These are phyloP conservation scores for Apiospora marii DNA, from an alignment of 2,329 filamentous ascomycete species.

Conservation along the genomic window DNA sequence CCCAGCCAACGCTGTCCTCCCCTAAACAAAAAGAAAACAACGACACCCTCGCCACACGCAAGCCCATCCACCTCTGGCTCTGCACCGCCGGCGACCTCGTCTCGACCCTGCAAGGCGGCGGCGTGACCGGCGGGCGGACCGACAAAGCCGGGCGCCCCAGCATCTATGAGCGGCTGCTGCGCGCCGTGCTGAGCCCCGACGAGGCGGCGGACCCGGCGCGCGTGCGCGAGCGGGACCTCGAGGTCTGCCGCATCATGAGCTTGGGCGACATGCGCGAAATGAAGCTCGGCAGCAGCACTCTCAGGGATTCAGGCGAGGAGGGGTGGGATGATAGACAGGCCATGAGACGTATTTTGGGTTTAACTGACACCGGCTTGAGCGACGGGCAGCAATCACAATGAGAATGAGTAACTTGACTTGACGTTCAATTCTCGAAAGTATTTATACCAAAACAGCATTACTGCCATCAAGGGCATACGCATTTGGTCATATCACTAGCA, in stretches of 20 bases:
- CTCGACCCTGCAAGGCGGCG: not conserved
- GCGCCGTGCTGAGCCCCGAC: not conserved
- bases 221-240: not conserved
- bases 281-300: not conserved
- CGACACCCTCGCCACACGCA: not conserved
- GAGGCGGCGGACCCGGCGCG: slow-evolving; percentile 5
- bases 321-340: not conserved
- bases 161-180: not conserved
- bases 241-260: slow-evolving; percentile 13
- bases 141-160: not conserved
- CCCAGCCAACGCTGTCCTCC: too few relatives aligned
- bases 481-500: not conserved
- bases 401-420: too few relatives aligned
- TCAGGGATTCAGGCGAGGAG: not conserved
- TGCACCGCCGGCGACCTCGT: slow-evolving; percentile 2
- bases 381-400: too few relatives aligned
- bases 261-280: not conserved
- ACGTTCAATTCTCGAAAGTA: not conserved
- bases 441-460: not conserved
- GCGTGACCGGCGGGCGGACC: not conserved
- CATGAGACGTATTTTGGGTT: not conserved
- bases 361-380: too few relatives aligned
- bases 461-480: not conserved
- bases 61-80: slow-evolving; percentile 7
- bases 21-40: not conserved